Conservation (phyloP, 2,329 filamentous ascomycete genomes). For the Aspergillus hortae region DNA sequence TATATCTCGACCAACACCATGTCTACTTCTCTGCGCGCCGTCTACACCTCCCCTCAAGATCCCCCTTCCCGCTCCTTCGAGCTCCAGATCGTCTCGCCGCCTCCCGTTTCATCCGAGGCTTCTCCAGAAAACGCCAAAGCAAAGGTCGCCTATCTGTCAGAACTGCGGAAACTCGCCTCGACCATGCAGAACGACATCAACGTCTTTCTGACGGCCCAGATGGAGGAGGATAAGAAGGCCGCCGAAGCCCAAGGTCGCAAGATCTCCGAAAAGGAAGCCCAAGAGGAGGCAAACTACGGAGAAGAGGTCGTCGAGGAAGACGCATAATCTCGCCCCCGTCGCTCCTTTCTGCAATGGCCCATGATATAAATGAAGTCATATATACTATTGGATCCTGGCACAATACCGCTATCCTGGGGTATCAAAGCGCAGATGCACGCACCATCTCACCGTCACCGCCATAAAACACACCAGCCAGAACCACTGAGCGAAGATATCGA, state of each 20-base stretch:
- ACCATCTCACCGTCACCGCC: slow-evolving; percentile 14
- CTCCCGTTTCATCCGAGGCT: slow-evolving; percentile 12
- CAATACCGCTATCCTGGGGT: slow-evolving; percentile 31
- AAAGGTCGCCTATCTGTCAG: slow-evolving; percentile 53
- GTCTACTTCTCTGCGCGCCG: slow-evolving; percentile 20
- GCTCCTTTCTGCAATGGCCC: slow-evolving; percentile 7
- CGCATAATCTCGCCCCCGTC: slow-evolving; percentile 31
- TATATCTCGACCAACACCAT: not conserved
- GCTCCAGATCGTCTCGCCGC: slow-evolving; percentile 25
- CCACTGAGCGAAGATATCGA: slow-evolving; percentile 13
- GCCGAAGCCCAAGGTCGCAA: slow-evolving; percentile 32
- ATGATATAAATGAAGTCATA: slow-evolving; percentile 6
- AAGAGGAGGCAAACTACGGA: slow-evolving; percentile 66
- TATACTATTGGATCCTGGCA: slow-evolving; percentile 16
- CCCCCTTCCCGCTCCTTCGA: slow-evolving; percentile 30
- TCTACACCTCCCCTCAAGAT: slow-evolving; percentile 23
- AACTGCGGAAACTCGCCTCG: slow-evolving; percentile 48
- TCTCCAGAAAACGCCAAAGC: slow-evolving; percentile 26
- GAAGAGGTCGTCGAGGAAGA: slow-evolving; percentile 73
- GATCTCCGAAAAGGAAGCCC: slow-evolving; percentile 36
- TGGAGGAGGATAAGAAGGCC: slow-evolving; percentile 57
- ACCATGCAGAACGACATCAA: slow-evolving; percentile 58
- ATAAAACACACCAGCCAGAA: slow-evolving; percentile 9
- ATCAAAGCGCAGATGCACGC: slow-evolving; percentile 31
- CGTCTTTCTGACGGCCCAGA: slow-evolving; percentile 56